Evolutionary conservation across 2,329 filamentous ascomycete genomes (phyloP).

Genomic region (Claviceps africana): DNA sequence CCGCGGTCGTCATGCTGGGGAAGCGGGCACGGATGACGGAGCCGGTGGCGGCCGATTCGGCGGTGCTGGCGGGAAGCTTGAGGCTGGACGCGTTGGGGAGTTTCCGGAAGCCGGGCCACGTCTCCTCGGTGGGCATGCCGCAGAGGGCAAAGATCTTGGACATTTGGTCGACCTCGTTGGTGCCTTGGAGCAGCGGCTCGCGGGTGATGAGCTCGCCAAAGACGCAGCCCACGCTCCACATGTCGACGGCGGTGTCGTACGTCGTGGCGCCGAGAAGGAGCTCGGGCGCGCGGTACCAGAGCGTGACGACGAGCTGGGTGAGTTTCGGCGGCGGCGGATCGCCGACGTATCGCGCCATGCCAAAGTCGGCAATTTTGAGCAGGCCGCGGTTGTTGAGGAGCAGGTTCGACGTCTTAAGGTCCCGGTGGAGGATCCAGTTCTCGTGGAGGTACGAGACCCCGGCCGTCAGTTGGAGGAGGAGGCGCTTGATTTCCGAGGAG

Average conservation of each 20-base stretch:
- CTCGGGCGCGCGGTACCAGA: conserved; percentile 93
- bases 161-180: conserved; percentile 85
- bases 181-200: conserved; percentile 71
- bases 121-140: conserved; percentile 67
- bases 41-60: conserved; percentile 13
- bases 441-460: conserved; percentile 77
- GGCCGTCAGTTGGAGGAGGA: conserved; percentile 67
- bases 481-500: conserved; percentile 80
- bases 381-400: conserved; percentile 89
- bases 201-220: conserved; percentile 81
- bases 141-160: conserved; percentile 79
- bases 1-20: conserved; percentile 64
- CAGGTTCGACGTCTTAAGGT: conserved; percentile 87
- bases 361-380: conserved; percentile 94
- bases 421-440: conserved; percentile 83
- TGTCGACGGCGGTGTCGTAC: conserved; percentile 69
- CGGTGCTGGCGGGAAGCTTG: conserved; percentile 44
- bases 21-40: conserved; percentile 63
- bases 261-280: conserved; percentile 65
- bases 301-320: conserved; percentile 85
- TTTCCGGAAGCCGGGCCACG: conserved; percentile 76
- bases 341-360: conserved; percentile 85
- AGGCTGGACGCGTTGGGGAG: conserved; percentile 77
- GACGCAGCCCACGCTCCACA: conserved; percentile 95
- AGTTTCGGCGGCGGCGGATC: conserved; percentile 64